Evolutionary conservation across 345 rosid species (phyloP).

Genomic region (Syzygium oleosum): DNA sequence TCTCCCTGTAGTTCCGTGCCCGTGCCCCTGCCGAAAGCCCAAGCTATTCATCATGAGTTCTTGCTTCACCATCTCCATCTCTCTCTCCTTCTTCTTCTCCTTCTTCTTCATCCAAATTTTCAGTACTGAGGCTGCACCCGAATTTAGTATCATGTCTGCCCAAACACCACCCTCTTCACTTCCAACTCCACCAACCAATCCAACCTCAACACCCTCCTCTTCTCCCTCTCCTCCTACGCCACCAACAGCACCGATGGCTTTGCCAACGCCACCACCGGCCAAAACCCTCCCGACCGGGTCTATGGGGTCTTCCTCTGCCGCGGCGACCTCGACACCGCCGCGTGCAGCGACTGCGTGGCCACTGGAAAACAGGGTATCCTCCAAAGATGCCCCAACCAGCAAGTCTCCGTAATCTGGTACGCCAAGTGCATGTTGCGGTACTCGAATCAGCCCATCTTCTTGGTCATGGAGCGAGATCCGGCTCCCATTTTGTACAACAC

Average conservation of each 20-base stretch:
- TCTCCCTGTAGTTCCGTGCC: no score
- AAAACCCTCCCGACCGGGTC: background rate
- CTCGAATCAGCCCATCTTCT: no score
- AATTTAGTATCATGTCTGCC: background rate
- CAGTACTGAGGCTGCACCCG: no score
- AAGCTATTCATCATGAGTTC: background rate
- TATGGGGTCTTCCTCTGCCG: constrained; percentile 22
- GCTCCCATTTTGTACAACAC: no score
- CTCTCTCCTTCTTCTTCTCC: no score
- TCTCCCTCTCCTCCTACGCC: constrained; percentile 1
- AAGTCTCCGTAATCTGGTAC: no score
- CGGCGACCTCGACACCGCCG: background rate
- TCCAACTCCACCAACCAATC: background rate
- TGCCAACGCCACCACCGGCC: background rate
- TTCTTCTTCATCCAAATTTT: no score
- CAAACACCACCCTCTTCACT: background rate
- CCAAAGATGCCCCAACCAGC: constrained; percentile 13
- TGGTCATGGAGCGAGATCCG: no score
- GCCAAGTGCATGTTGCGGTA: no score
- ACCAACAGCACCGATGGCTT: background rate
- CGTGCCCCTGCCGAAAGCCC: no score
- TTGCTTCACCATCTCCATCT: no score
- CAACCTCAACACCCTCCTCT: constrained; percentile 9
- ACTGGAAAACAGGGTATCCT: background rate
- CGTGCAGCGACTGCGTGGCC: constrained; percentile 2